Base-by-base conservation (phyloP, 192 early-diverging fungal species). In the Phlyctochytrium arcticum region DNA sequence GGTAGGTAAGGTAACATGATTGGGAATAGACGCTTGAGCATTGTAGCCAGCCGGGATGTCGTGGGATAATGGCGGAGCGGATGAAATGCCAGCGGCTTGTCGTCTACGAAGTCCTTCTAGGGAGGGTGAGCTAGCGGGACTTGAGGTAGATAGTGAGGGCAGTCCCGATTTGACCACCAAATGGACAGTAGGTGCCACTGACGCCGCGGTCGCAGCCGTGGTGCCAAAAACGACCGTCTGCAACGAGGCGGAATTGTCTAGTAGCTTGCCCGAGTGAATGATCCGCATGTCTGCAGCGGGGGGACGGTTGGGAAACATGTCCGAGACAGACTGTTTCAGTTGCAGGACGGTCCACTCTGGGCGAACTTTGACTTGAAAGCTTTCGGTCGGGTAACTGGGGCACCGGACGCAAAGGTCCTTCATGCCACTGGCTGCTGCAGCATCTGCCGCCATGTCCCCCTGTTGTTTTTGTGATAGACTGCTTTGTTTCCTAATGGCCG, bases 181-280 rank as follows among this genome's bases (percentile, higher is more conserved):
- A 37, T 72, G 70, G 19, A 72, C 36, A 21, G 49, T 61, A 6
- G 37, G 57, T 12, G 69, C 49, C 26, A 36, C n/a, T 7, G 32
- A 31, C 4, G 31, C 1, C 26, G n/a, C 62, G 48, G 29, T 59
- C 34, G 19, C 34, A n/a, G n/a, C n/a, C n/a, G n/a, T n/a, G n/a
- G n/a, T n/a, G n/a, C n/a, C n/a, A n/a, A n/a, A n/a, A n/a, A n/a
- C n/a, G n/a, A n/a, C n/a, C 2, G 51, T 8, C 31, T 37, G 26
- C 8, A 69, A 39, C 17, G n/a, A 57, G 23, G 39, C 17, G 23
- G 23, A 34, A 36, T 31, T 30, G 1, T 7, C 34, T 36, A 66
- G 34, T 24, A 72, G 48, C 29, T 60, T 60, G 30, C 70, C 70
- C 19, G 64, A 46, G 35, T 65, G 50, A 37, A 72, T 72, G 5